These are phyloP conservation scores for Neoboletus brunneissimus DNA, from an alignment of 768 basidiomycete species.

Conservation along the genomic window DNA sequence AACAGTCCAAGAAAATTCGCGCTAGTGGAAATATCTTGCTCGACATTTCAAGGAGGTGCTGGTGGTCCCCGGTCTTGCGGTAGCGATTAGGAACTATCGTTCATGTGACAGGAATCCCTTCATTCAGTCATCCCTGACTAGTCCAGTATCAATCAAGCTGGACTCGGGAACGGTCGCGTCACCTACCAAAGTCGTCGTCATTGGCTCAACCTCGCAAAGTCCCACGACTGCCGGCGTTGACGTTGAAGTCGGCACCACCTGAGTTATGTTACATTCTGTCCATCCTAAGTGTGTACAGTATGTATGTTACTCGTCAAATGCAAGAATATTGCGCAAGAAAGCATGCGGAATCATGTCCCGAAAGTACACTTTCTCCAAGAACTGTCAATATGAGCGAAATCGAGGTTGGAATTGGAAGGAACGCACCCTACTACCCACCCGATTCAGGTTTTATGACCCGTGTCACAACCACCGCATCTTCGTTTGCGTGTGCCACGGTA, in stretches of 20 bases:
- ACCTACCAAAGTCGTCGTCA: neutral
- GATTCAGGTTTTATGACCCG: neutral
- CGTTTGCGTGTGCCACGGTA: neutral
- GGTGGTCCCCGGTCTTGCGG: too few relatives aligned
- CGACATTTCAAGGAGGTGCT: too few relatives aligned
- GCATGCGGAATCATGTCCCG: neutral
- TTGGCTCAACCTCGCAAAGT: too few relatives aligned
- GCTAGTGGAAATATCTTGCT: too few relatives aligned
- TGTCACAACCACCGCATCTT: constrained; percentile 1
- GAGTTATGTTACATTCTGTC: neutral
- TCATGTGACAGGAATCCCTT: neutral
- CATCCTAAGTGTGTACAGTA: neutral
- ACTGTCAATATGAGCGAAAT: neutral
- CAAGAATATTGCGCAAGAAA: neutral
- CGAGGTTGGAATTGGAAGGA: neutral
- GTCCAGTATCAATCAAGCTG: neutral
- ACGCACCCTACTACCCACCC: neutral
- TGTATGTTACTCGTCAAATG: neutral
- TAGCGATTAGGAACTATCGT: too few relatives aligned
- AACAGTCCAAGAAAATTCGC: too few relatives aligned
- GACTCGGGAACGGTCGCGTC: neutral
- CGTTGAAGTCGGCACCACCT: neutral
- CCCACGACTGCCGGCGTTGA: neutral
- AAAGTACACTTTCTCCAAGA: neutral
- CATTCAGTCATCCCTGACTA: neutral